Evolutionary conservation across 176 grass and related monocot species (phyloP).

Genomic region (Aegilops umbellulata): DNA sequence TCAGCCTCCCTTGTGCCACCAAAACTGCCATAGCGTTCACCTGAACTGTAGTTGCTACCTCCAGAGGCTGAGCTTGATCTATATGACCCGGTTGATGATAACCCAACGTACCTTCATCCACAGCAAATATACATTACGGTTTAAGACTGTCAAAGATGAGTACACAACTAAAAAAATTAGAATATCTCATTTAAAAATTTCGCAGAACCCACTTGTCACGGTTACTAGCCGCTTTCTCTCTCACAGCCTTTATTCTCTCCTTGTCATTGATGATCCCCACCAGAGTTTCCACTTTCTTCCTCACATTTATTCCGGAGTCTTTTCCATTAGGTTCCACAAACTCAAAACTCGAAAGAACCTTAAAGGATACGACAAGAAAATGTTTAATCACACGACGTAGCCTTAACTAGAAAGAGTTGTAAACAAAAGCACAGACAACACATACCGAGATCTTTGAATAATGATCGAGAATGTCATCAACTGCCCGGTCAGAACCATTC

Average conservation of each 20-base stretch:
- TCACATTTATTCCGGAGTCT: slow-evolving; percentile 94
- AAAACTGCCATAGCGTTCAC: slow-evolving; percentile 79
- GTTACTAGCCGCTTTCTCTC: slow-evolving; percentile 85
- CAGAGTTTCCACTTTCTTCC: slow-evolving; percentile 96
- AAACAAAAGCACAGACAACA: slow-evolving; percentile 16
- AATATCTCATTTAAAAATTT: slow-evolving; percentile 15
- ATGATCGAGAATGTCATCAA: slow-evolving; percentile 95
- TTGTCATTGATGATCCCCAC: slow-evolving; percentile 79
- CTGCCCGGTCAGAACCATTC: slow-evolving; percentile 90
- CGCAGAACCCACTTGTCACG: slow-evolving; percentile 76
- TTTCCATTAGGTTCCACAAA: slow-evolving; percentile 97
- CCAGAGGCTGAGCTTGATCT: slow-evolving; percentile 80
- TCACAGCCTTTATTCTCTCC: slow-evolving; percentile 85
- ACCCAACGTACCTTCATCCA: slow-evolving; percentile 74
- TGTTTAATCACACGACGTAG: slow-evolving; percentile 17
- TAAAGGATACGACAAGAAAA: slow-evolving; percentile 39
- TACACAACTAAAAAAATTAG: background rate
- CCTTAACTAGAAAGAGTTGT: background rate
- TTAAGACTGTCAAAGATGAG: slow-evolving; percentile 5
- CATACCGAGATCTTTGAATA: slow-evolving; percentile 85
- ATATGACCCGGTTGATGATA: slow-evolving; percentile 87
- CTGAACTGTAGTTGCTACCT: slow-evolving; percentile 56
- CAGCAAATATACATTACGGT: slow-evolving; percentile 36
- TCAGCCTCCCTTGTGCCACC: slow-evolving; percentile 66
- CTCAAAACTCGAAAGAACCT: slow-evolving; percentile 90